These are phyloP conservation scores for Smittium culicis DNA, from an alignment of 371 early-diverging fungal genomes.

Conservation along the genomic window DNA sequence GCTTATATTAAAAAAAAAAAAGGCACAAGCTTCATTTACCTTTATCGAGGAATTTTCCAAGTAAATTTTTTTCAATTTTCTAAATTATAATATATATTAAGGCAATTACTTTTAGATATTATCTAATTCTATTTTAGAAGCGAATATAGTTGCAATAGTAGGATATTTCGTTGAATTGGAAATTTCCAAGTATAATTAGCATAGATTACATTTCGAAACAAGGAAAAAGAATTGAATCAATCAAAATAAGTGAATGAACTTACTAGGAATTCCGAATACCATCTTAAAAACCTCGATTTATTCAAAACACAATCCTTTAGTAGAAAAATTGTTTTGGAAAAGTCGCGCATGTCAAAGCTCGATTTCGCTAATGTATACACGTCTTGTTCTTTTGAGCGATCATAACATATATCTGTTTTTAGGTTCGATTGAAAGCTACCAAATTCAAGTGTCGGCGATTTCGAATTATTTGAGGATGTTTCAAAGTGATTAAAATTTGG, in stretches of 20 bases:
- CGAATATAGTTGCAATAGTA: no score
- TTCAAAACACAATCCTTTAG: constrained; percentile 36
- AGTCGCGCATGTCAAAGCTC: constrained; percentile 56
- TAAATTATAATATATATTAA: neutral
- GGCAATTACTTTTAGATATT: neutral
- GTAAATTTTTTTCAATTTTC: neutral
- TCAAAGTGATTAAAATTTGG: constrained; percentile 10
- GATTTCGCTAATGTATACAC: constrained; percentile 49
- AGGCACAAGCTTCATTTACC: neutral
- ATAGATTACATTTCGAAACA: constrained; percentile 10
- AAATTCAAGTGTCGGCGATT: constrained; percentile 15
- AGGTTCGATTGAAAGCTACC: constrained; percentile 20
- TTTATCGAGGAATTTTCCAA: neutral
- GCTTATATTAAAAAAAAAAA: constrained; percentile 7
- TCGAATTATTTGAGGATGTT: constrained; percentile 18
- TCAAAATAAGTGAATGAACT: constrained; percentile 8
- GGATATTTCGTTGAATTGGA: no score
- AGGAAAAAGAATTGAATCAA: constrained; percentile 17
- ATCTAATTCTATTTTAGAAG: no score
- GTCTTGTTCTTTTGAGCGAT: constrained; percentile 38
- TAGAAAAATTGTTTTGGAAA: constrained; percentile 40
- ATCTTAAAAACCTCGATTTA: constrained; percentile 44
- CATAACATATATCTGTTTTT: no score
- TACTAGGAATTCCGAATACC: constrained; percentile 41
- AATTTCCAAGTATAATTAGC: neutral